A percentile compares a stretch with the other conserved stretches of the same genome.
These are phyloP conservation scores for Chrysosporium queenslandicum DNA, from an alignment of 2,329 filamentous ascomycete species.

Conservation along the genomic window DNA sequence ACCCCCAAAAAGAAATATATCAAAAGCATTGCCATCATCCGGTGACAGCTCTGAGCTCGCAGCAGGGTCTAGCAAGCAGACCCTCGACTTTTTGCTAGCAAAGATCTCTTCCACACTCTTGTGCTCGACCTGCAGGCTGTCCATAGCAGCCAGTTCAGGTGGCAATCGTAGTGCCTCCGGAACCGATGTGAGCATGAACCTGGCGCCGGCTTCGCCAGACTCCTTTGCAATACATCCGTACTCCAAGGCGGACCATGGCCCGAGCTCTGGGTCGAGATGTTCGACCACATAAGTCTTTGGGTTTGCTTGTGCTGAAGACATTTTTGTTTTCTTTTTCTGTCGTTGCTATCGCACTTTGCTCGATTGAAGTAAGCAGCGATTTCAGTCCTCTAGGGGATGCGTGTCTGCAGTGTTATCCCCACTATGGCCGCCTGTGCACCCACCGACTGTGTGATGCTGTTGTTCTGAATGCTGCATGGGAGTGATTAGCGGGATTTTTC, in stretches of 20 bases:
- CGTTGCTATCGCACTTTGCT: background rate
- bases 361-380: too few species aligned
- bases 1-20: conserved; percentile 89
- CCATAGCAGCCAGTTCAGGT: conserved; percentile 48
- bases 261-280: conserved; percentile 89
- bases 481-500: too few species aligned
- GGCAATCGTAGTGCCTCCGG: conserved; percentile 55
- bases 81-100: conserved; percentile 56
- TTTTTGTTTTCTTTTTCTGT: background rate
- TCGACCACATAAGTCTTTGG: conserved; percentile 73
- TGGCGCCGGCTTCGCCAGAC: conserved; percentile 54
- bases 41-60: conserved; percentile 73
- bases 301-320: background rate
- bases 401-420: too few species aligned
- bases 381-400: too few species aligned
- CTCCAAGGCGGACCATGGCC: conserved; percentile 87
- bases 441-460: too few species aligned
- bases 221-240: conserved; percentile 81
- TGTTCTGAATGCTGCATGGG: too few species aligned
- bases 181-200: conserved; percentile 75
- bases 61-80: conserved; percentile 83
- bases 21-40: conserved; percentile 70
- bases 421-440: too few species aligned
- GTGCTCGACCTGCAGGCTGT: conserved; percentile 60
- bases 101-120: conserved; percentile 78